Conservation (phyloP, 306 rosid species). For the Vicia faba region DNA sequence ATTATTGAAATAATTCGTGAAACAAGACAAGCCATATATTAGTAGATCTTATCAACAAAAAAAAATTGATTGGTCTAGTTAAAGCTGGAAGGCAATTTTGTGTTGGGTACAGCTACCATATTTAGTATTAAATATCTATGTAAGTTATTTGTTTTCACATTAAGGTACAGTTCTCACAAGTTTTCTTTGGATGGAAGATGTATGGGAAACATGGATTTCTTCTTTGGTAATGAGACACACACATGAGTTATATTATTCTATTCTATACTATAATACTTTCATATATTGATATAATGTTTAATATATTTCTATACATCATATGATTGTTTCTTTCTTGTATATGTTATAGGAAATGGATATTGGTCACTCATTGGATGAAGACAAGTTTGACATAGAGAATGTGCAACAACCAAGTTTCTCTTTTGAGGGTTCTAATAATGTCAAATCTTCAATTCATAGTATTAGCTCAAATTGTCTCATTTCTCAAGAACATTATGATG, state of each 20-base stretch:
- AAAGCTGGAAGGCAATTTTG: no score
- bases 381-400: constrained; percentile 8
- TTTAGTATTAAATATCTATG: no score
- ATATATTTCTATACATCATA: neutral
- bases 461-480: constrained; percentile 16
- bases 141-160: no score
- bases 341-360: constrained; percentile 29
- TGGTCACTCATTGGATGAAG: constrained; percentile 3
- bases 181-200: constrained; percentile 27
- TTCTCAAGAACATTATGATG: no score
- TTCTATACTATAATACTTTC: neutral
- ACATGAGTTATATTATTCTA: neutral
- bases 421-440: neutral
- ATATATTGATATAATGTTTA: neutral
- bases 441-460: neutral
- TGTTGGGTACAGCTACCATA: no score
- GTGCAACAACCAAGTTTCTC: neutral
- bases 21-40: no score
- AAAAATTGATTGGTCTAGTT: neutral
- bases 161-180: neutral
- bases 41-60: no score
- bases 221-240: constrained; percentile 35
- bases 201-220: constrained; percentile 29
- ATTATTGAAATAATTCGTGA: no score
- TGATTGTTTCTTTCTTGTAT: neutral